Evolutionary conservation across 768 basidiomycete genomes (phyloP).

Genomic region (Trametes punicea): DNA sequence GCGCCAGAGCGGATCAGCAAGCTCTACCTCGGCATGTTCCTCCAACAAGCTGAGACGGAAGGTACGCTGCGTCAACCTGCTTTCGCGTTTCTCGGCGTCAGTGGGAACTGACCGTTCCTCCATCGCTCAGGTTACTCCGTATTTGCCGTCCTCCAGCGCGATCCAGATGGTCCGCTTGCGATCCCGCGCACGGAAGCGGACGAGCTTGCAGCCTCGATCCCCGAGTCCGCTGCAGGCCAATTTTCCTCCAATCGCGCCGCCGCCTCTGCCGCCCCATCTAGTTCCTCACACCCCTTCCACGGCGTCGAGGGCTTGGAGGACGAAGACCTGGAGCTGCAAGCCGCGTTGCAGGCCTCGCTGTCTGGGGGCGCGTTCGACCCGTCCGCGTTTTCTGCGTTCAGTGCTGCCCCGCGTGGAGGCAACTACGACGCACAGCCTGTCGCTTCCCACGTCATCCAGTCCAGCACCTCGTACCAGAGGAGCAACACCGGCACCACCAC

Average conservation of each 20-base stretch:
- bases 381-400: background rate
- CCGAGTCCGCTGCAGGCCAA: constrained; percentile 37
- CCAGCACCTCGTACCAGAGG: background rate
- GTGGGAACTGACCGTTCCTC: background rate
- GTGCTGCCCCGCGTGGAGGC: background rate
- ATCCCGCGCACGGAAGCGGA: constrained; percentile 71
- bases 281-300: background rate
- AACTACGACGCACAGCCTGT: background rate
- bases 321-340: constrained; percentile 86
- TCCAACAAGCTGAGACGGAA: constrained; percentile 84
- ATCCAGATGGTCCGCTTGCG: constrained; percentile 50
- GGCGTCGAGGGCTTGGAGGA: constrained; percentile 56
- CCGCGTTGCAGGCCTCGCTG: constrained; percentile 81
- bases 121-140: constrained; percentile 67
- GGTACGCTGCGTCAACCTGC: constrained; percentile 41
- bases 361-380: constrained; percentile 28
- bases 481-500: background rate
- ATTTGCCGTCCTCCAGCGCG: constrained; percentile 67
- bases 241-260: constrained; percentile 6
- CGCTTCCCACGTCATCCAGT: background rate
- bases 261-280: constrained; percentile 16
- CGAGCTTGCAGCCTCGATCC: constrained; percentile 59
- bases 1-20: constrained; percentile 81
- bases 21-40: constrained; percentile 79
- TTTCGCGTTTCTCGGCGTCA: constrained; percentile 6